Base-by-base conservation (phyloP, 2,329 filamentous ascomycete genomes). In the Ilyonectria robusta region DNA sequence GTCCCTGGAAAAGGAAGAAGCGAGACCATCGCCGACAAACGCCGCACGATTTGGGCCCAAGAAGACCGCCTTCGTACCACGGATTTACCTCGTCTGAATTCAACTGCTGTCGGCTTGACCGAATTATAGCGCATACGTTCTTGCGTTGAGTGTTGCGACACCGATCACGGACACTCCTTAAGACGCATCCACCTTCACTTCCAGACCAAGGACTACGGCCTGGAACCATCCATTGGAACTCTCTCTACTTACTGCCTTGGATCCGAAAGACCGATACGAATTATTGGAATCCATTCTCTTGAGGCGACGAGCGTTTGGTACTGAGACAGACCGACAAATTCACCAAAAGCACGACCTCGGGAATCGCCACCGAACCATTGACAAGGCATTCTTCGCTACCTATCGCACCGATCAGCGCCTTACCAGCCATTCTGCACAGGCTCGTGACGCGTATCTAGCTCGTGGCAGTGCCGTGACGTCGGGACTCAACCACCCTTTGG, bases 401-500 rank as follows among this genome's bases (percentile, higher is more conserved):
- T 54, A 59, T 62, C 62, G 53, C 54, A 47, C 50, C 59, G 57
- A 65, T 61, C 44, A 66, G 46, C 46, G 35, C 48, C 58, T 40
- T 37, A 64, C 65, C 60, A 68, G 65, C 58, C 65, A 67, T 59
- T 67, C 35, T 51, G 63, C 68, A 31, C 33, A 47, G 42, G n/a
- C 67, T n/a, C 31, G 65, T 76, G 59, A 69, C 74, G 72, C 64
- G 59, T 63, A 62, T 71, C 59, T 51, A 60, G 53, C 69, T 69
- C 69, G 74, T 71, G 71, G 54, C 70, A 75, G 72, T 74, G 58
- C 61, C 66, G 61, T 60, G 31, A 69, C 70, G 62, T 64, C 48
- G 62, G 42, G 57, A 66, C 59, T 69, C 48, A 56, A 60, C 69
- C 69, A 54, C 65, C 50, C 62, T 46, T 50, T 76, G 75, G 75